These are phyloP conservation scores for Nyctanthes arbortristis DNA, from an alignment of 257 asterid genomes.

Conservation along the genomic window DNA sequence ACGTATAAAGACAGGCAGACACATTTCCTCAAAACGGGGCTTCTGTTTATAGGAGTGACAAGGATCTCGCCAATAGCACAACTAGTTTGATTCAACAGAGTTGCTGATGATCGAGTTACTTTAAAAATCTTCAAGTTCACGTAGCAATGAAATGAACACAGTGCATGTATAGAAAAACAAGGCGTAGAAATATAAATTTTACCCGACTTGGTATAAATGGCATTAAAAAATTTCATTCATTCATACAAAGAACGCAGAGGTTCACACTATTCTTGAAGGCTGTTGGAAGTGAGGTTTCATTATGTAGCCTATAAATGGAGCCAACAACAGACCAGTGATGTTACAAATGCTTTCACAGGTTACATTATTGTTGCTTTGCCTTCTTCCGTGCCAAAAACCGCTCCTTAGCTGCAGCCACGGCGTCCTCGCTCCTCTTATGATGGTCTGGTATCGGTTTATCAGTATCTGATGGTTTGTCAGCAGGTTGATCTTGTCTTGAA, in stretches of 20 bases:
- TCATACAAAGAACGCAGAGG: background rate
- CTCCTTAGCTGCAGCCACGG: conserved; percentile 59
- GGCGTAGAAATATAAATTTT: background rate
- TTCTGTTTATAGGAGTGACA: background rate
- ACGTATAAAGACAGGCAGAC: background rate
- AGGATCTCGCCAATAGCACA: background rate
- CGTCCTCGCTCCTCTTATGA: conserved; percentile 53
- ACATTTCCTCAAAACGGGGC: background rate
- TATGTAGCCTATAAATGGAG: background rate
- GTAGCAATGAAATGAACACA: background rate
- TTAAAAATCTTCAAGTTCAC: background rate
- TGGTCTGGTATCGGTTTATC: conserved; percentile 45
- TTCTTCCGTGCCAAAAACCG: conserved; percentile 82
- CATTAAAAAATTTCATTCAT: background rate
- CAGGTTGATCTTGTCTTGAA: conserved; percentile 33
- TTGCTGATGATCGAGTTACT: background rate
- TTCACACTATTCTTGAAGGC: background rate
- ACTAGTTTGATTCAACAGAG: background rate
- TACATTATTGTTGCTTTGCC: conserved; percentile 46
- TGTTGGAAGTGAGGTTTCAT: background rate
- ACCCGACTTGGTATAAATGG: background rate
- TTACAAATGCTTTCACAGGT: conserved; percentile 2
- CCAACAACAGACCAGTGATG: background rate
- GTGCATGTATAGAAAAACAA: background rate
- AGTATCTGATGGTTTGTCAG: conserved; percentile 26